Base-by-base conservation (phyloP, 2,329 filamentous ascomycete species). In the Aquanectria penicillioides region DNA sequence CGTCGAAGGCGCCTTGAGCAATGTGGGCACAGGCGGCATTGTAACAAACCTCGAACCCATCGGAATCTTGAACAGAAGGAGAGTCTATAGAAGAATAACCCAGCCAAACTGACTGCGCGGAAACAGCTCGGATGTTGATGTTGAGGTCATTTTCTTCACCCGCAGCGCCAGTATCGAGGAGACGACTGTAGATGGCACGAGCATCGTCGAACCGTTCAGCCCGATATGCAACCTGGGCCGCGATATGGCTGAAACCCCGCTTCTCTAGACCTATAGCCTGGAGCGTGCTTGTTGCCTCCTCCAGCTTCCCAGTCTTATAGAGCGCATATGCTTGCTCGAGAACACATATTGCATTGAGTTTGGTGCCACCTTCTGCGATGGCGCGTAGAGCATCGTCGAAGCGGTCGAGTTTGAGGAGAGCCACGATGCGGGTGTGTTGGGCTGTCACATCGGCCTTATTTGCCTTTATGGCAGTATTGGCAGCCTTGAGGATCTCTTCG, bases 281-380 rank as follows among this genome's bases (percentile, higher is more conserved):
- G 15, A 84, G 70, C 13, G 78, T 62, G 2, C 71, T 74, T 22
- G 84, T 81, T n/a, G 92, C 91, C 55, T 89, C 88, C 17, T 83
- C 79, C 1, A 92, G 83, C 63, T 87, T 82, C 20, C 91, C 90
- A 1, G 86, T 84, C 79, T 94, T 95, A 78, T 95, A 96, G 17
- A 94, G 82, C n/a, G 90, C 89, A 78, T 96, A 96, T 2, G 90
- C 86, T 72, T 89, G 89, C 74, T 94, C 92, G 37, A 94, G 81
- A 13, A 77, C 71, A 65, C 89, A 91, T 56, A 77, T 77, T 33
- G 84, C 78, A 71, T 88, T 85, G 56, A 94, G 77, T 63, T 78
- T 80, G 57, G 84, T 80, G 44, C 87, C 87, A 15, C 82, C 87
- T 29, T 88, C 85, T 59, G 88, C 84, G 58, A 94, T 83, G 53